phyloP scores from a whole-genome alignment of 371 early-diverging fungal species.

The Synchytrium microbalum region DNA sequence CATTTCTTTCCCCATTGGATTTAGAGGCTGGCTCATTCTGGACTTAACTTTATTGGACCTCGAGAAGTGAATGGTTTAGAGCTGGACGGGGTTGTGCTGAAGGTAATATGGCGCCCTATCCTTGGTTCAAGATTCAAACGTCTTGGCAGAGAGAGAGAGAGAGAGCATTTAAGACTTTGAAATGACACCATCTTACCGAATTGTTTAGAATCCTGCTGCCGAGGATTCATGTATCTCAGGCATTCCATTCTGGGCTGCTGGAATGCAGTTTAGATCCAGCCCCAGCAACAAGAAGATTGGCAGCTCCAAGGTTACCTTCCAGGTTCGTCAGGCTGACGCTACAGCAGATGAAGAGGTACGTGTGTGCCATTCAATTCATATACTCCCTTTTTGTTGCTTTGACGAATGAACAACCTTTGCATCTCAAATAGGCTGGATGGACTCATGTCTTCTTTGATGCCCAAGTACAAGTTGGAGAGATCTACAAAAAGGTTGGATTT shows the following conservation, averaged over 20 bases:
- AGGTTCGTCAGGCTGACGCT: background rate
- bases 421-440: constrained; percentile 20
- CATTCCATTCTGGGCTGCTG: constrained; percentile 23
- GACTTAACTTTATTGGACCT: constrained; percentile 36
- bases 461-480: constrained; percentile 26
- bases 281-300: constrained; percentile 1
- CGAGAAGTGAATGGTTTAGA: constrained; percentile 29
- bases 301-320: background rate
- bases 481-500: constrained; percentile 22
- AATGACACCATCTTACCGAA: background rate
- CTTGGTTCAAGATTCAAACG: too few species aligned
- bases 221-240: constrained; percentile 29
- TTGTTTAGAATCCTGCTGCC: constrained; percentile 28
- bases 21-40: constrained; percentile 32
- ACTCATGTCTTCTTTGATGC: constrained; percentile 29
- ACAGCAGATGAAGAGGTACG: background rate
- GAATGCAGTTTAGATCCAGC: background rate
- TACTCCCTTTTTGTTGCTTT: background rate
- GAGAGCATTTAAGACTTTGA: background rate
- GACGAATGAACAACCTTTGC: constrained; percentile 1
- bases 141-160: background rate
- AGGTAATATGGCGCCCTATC: constrained; percentile 29
- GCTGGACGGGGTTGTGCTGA: constrained; percentile 31
- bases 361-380: background rate
- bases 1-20: background rate